Conservation (phyloP, 805 yeast species). For the Yarrowia yakushimensis region DNA sequence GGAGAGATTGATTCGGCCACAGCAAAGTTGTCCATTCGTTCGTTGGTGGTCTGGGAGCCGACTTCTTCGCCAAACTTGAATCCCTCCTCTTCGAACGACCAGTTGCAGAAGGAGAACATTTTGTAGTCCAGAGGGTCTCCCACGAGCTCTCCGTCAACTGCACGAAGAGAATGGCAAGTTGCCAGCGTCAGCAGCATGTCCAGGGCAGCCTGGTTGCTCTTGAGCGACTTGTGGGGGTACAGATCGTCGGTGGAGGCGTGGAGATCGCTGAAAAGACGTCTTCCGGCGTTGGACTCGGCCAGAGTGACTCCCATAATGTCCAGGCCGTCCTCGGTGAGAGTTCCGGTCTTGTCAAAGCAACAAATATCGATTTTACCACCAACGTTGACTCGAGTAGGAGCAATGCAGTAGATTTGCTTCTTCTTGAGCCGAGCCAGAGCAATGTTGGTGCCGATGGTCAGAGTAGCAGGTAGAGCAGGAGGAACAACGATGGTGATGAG, state of each 20-base stretch:
- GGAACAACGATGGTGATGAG: constrained; percentile 96
- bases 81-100: constrained; percentile 70
- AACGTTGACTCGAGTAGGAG: constrained; percentile 93
- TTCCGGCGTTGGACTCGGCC: constrained; percentile 28
- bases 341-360: constrained; percentile 97
- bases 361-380: constrained; percentile 89
- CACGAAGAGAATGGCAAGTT: constrained; percentile 82
- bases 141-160: constrained; percentile 70
- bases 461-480: constrained; percentile 96
- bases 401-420: constrained; percentile 75
- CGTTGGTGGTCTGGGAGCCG: constrained; percentile 6
- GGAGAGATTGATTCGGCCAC: constrained; percentile 21
- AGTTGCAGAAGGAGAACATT: constrained; percentile 86
- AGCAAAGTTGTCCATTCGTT: constrained; percentile 17
- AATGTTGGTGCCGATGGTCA: constrained; percentile 94
- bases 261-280: constrained; percentile 26
- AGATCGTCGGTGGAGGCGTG: constrained; percentile 21
- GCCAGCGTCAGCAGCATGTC: constrained; percentile 52
- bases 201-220: constrained; percentile 30
- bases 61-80: constrained; percentile 27
- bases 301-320: constrained; percentile 71
- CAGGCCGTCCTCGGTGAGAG: constrained; percentile 93
- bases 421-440: constrained; percentile 73
- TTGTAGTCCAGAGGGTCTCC: constrained; percentile 94
- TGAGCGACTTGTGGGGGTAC: neutral